These are phyloP conservation scores for Sclerotinia spermophila DNA, from an alignment of 2,329 filamentous ascomycete genomes.

Conservation along the genomic window DNA sequence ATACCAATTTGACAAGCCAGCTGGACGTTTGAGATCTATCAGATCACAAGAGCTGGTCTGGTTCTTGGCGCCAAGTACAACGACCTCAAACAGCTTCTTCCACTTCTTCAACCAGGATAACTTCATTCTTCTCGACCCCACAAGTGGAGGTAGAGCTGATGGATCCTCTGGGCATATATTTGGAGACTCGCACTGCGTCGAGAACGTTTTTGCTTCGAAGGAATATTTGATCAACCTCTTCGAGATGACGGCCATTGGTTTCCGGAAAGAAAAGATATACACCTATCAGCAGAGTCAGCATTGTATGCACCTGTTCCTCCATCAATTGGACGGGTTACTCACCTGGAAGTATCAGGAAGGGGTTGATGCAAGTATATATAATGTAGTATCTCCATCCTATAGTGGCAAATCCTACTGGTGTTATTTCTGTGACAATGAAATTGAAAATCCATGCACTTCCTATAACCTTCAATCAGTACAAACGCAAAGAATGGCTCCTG, in stretches of 20 bases:
- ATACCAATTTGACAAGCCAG: background rate
- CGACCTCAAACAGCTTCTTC: background rate
- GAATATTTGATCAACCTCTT: conserved; percentile 35
- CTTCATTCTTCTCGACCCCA: background rate
- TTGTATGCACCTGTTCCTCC: background rate
- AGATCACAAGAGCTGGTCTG: background rate
- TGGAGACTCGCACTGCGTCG: conserved; percentile 8
- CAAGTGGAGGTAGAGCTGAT: background rate
- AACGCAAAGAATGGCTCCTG: background rate
- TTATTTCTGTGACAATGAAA: conserved; percentile 32
- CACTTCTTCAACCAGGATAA: background rate
- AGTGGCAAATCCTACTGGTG: conserved; percentile 42
- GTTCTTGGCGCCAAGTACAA: conserved; percentile 8
- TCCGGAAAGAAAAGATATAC: conserved; percentile 55
- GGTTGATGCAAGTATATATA: conserved; percentile 51
- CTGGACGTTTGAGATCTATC: background rate
- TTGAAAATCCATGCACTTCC: conserved; percentile 19
- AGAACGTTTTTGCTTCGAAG: conserved; percentile 12
- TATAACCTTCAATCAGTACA: background rate
- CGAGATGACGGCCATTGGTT: conserved; percentile 46
- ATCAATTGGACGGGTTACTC: background rate
- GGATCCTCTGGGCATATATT: background rate
- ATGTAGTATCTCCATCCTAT: conserved; percentile 61
- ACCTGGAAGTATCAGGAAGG: conserved; percentile 14
- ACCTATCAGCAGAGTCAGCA: conserved; percentile 34